These are phyloP conservation scores for Calophaca sinica DNA, from an alignment of 306 rosid species.

Conservation along the genomic window DNA sequence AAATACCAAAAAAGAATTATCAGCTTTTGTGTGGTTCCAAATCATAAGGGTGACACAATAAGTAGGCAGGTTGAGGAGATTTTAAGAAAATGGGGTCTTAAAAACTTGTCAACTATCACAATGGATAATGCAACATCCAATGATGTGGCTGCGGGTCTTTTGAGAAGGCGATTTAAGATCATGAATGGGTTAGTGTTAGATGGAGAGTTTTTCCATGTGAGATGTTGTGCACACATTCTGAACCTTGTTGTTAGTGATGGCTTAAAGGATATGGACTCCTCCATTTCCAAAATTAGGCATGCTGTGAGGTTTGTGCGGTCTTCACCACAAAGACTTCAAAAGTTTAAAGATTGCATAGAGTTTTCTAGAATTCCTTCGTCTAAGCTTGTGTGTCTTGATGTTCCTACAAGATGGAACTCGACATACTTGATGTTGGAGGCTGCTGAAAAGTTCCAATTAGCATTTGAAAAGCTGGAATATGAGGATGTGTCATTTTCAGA, in stretches of 20 bases:
- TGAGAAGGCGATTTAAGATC: neutral
- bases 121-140: neutral
- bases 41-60: neutral
- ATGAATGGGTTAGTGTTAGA: neutral
- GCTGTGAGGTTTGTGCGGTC: neutral
- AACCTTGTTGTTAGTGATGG: neutral
- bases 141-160: neutral
- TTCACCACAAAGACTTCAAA: no score
- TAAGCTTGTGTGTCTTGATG: no score
- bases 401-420: neutral
- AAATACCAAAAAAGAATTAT: neutral
- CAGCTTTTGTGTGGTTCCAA: neutral
- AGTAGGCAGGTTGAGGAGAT: neutral
- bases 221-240: neutral
- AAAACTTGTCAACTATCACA: neutral
- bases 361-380: no score
- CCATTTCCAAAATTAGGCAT: neutral
- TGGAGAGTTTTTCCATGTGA: neutral
- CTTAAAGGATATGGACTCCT: neutral
- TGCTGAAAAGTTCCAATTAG: neutral
- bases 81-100: neutral
- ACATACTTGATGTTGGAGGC: neutral
- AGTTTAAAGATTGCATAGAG: no score
- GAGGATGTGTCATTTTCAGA: neutral
- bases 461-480: neutral